phyloP scores from a whole-genome alignment of 352 stramenopile genomes.

The Elongisporangium prolatum region DNA sequence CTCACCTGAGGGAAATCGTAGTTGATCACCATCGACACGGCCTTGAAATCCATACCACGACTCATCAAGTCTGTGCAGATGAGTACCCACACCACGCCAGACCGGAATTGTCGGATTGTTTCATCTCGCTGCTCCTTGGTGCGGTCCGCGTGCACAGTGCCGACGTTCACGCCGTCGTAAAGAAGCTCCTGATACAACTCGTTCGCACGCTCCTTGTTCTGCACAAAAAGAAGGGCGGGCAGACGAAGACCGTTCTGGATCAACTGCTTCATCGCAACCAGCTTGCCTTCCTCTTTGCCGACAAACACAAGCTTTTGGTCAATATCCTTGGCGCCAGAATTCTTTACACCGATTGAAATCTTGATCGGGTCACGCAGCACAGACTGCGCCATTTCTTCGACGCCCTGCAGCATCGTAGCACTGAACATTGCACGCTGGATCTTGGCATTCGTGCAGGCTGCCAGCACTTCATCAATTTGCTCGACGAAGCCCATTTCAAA shows the following conservation, averaged over 20 bases:
- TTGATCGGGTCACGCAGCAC: constrained; percentile 96
- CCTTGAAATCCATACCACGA: constrained; percentile 99
- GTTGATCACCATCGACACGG: constrained; percentile 99
- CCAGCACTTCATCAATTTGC: constrained; percentile 98
- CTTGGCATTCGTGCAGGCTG: constrained; percentile 79
- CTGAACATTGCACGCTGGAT: constrained; percentile 96
- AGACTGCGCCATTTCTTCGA: constrained; percentile 94
- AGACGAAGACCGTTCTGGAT: constrained; percentile 91
- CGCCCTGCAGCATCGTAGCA: constrained; percentile 94
- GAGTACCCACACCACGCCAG: constrained; percentile 96
- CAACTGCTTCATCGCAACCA: constrained; percentile 95
- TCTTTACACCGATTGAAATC: constrained; percentile 92
- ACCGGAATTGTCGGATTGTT: constrained; percentile 94
- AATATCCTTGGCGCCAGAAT: constrained; percentile 86
- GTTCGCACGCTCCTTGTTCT: constrained; percentile 98
- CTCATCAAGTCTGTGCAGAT: constrained; percentile 99
- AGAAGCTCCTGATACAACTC: constrained; percentile 97
- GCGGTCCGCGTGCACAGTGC: constrained; percentile 95
- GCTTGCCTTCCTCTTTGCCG: constrained; percentile 98
- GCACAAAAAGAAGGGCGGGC: constrained; percentile 97
- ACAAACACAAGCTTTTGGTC: constrained; percentile 97
- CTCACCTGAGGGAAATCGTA: constrained; percentile 96
- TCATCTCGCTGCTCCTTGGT: constrained; percentile 93
- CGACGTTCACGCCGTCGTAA: constrained; percentile 98
- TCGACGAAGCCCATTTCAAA: constrained; percentile 96